A percentile compares a stretch with the other conserved stretches of the same genome.
Conservation (phyloP, 768 basidiomycete genomes). For the Termitomyces sp. region DNA sequence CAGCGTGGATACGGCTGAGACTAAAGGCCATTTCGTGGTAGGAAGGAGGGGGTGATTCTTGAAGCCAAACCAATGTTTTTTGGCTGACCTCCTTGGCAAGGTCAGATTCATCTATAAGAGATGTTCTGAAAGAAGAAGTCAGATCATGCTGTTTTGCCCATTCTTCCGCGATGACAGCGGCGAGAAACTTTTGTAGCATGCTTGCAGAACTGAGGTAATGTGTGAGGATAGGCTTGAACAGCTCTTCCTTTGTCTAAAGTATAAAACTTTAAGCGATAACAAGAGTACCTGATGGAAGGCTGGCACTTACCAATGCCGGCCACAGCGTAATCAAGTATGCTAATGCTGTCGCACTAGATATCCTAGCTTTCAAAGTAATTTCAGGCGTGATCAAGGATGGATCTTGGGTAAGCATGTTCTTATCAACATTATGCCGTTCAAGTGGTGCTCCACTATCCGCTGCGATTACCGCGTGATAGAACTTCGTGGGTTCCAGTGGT, state of each 20-base stretch:
- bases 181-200: constrained; percentile 85
- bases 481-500: constrained; percentile 62
- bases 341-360: constrained; percentile 74
- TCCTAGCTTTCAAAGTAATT: constrained; percentile 69
- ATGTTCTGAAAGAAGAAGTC: constrained; percentile 17
- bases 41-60: constrained; percentile 65
- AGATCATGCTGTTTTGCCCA: constrained; percentile 69
- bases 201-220: constrained; percentile 85
- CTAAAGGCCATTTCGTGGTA: constrained; percentile 90
- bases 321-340: constrained; percentile 65
- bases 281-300: not conserved
- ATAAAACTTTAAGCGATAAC: not conserved
- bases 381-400: constrained; percentile 76
- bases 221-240: constrained; percentile 68
- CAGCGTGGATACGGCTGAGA: constrained; percentile 72
- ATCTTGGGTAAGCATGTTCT: constrained; percentile 91
- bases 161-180: constrained; percentile 85
- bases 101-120: constrained; percentile 50
- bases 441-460: constrained; percentile 39
- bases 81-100: constrained; percentile 63
- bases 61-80: constrained; percentile 70
- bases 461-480: constrained; percentile 58
- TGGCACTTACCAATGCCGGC: constrained; percentile 49
- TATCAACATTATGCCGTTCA: constrained; percentile 92
- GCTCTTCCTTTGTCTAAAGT: constrained; percentile 43